Percentiles rank a stretch among this genome's conserved stretches.
These are phyloP conservation scores for Epichloe coenophiala DNA, from an alignment of 2,329 filamentous ascomycete species.

Conservation along the genomic window DNA sequence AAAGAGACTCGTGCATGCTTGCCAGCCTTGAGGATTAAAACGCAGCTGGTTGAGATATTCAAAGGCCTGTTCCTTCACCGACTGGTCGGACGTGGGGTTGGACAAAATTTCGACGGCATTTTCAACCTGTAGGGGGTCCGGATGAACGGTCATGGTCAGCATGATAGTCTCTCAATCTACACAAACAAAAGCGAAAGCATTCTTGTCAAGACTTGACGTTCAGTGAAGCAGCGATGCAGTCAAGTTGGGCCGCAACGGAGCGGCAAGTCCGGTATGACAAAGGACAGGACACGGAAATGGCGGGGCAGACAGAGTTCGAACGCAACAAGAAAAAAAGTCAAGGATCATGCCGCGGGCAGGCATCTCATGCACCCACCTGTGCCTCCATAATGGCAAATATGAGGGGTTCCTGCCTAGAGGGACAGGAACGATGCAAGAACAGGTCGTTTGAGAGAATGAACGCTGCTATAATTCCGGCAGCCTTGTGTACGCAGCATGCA, in stretches of 20 bases:
- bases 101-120: slow-evolving; percentile 92
- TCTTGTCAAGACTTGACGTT: not conserved
- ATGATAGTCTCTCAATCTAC: not conserved
- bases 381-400: slow-evolving; percentile 28
- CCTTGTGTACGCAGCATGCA: slow-evolving; percentile 26
- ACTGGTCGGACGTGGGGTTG: slow-evolving; percentile 62
- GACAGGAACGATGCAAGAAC: slow-evolving; percentile 5
- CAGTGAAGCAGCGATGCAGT: not conserved
- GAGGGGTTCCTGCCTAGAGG: slow-evolving; percentile 2
- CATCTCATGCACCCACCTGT: slow-evolving; percentile 25
- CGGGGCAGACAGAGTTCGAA: not conserved
- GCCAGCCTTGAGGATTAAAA: slow-evolving; percentile 74
- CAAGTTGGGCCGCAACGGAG: not conserved
- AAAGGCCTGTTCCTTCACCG: slow-evolving; percentile 69
- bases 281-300: not conserved
- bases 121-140: slow-evolving; percentile 53
- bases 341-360: not conserved
- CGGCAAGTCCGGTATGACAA: not conserved
- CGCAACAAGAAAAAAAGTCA: not conserved
- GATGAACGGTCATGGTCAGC: slow-evolving; percentile 1
- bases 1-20: slow-evolving; percentile 78
- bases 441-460: slow-evolving; percentile 11
- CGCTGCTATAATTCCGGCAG: slow-evolving; percentile 32
- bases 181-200: not conserved
- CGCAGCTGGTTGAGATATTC: slow-evolving; percentile 69